phyloP scores from a whole-genome alignment of 2,329 filamentous ascomycete genomes.

The Scedosporium apiospermum region DNA sequence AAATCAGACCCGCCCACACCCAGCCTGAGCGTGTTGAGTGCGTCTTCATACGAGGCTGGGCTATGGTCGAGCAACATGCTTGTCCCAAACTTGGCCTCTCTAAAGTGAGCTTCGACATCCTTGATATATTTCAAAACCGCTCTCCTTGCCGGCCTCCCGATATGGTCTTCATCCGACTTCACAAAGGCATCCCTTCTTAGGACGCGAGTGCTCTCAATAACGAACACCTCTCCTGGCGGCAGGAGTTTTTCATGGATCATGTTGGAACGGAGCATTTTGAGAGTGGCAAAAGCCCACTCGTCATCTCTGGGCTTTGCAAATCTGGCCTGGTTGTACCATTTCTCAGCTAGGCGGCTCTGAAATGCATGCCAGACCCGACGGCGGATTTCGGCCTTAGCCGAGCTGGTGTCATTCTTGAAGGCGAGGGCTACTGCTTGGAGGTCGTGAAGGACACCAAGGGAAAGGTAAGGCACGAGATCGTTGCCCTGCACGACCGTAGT shows the following conservation, averaged over 20 bases:
- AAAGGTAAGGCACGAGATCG: constrained; percentile 66
- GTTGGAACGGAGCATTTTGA: constrained; percentile 55
- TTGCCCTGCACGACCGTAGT: constrained; percentile 65
- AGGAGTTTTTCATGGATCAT: constrained; percentile 63
- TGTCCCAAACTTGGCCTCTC: constrained; percentile 60
- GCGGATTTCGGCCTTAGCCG: constrained; percentile 57
- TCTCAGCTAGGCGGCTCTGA: constrained; percentile 49
- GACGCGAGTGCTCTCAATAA: constrained; percentile 58
- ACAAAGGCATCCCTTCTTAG: constrained; percentile 57
- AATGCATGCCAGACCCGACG: constrained; percentile 57
- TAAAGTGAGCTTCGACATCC: constrained; percentile 61
- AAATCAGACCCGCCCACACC: constrained; percentile 29
- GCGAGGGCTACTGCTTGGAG: constrained; percentile 62
- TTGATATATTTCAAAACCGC: constrained; percentile 61
- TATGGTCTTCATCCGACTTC: constrained; percentile 31
- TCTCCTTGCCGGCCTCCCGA: constrained; percentile 58
- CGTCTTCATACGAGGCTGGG: constrained; percentile 63
- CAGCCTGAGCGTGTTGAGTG: constrained; percentile 48
- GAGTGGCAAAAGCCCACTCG: constrained; percentile 58
- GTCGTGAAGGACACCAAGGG: constrained; percentile 64
- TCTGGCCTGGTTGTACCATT: constrained; percentile 41
- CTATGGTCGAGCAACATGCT: constrained; percentile 71
- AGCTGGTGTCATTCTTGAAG: constrained; percentile 62
- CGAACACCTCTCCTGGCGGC: constrained; percentile 68
- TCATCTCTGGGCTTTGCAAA: constrained; percentile 14